Evolutionary conservation across 768 basidiomycete genomes (phyloP).

Genomic region (Lyophyllum atratum): DNA sequence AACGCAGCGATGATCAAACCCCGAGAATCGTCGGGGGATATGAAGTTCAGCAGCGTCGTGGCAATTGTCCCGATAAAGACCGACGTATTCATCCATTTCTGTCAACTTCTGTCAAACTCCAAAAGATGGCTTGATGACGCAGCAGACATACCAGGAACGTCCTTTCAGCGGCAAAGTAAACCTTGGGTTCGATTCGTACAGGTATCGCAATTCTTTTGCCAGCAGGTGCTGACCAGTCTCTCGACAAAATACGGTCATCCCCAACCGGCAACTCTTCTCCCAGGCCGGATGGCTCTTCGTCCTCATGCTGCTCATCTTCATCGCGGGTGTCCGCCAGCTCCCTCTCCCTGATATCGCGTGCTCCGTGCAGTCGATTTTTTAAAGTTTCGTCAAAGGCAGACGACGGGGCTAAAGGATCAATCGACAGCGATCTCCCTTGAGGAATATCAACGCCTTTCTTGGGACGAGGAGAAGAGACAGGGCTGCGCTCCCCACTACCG

Average conservation of each 20-base stretch:
- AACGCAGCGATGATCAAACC: conserved; percentile 86
- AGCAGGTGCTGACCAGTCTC: conserved; percentile 74
- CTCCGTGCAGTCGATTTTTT: conserved; percentile 60
- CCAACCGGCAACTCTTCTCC: conserved; percentile 26
- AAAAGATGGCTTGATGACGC: neutral
- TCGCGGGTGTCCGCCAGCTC: conserved; percentile 31
- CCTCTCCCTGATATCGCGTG: conserved; percentile 31
- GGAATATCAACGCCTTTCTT: conserved; percentile 26
- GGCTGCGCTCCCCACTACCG: conserved; percentile 9
- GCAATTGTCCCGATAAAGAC: conserved; percentile 90
- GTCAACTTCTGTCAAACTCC: conserved; percentile 11
- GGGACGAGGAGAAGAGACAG: conserved; percentile 24
- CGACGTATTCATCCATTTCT: conserved; percentile 91
- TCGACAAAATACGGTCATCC: conserved; percentile 59
- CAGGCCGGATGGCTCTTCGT: conserved; percentile 35
- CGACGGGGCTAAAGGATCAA: conserved; percentile 86
- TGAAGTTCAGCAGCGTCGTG: conserved; percentile 87
- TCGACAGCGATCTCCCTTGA: conserved; percentile 50
- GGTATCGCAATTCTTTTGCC: conserved; percentile 93
- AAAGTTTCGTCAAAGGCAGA: conserved; percentile 83
- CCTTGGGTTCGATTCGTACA: conserved; percentile 97
- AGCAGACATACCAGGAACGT: conserved; percentile 80
- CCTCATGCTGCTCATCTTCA: conserved; percentile 34
- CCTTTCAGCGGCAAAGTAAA: conserved; percentile 94
- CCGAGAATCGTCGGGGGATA: conserved; percentile 64